phyloP scores from a whole-genome alignment of 257 asterid species.

The Solanum tarijense region DNA sequence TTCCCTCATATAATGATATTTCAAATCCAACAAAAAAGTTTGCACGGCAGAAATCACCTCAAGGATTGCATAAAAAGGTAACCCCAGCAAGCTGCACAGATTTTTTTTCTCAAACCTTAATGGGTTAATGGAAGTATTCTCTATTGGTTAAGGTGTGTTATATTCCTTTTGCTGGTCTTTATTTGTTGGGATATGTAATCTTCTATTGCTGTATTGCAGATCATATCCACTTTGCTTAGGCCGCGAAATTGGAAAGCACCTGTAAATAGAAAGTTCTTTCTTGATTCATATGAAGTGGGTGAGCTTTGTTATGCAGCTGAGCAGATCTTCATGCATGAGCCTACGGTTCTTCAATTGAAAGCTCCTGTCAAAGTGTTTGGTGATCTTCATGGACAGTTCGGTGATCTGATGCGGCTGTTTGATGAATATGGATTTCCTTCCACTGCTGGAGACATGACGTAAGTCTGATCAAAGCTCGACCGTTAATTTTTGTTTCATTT shows the following conservation, averaged over 20 bases:
- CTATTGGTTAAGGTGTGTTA: neutral
- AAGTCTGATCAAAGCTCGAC: constrained; percentile 22
- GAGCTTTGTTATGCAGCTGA: constrained; percentile 99
- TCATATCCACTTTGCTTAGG: constrained; percentile 82
- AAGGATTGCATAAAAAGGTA: constrained; percentile 98
- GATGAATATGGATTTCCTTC: constrained; percentile 99
- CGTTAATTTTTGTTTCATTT: neutral
- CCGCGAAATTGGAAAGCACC: constrained; percentile 99
- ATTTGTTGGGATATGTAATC: neutral
- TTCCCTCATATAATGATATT: constrained; percentile 62
- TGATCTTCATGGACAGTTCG: constrained; percentile 99
- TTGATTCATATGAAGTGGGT: constrained; percentile 94
- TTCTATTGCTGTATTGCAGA: constrained; percentile 31
- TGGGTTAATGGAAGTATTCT: neutral
- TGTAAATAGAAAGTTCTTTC: constrained; percentile 73
- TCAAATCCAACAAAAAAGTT: constrained; percentile 78
- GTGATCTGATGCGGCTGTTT: constrained; percentile 93
- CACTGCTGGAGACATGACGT: constrained; percentile 98
- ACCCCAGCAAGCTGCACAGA: constrained; percentile 5
- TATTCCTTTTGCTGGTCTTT: neutral
- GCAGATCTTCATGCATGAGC: constrained; percentile 97
- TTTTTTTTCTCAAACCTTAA: neutral
- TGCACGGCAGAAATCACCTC: constrained; percentile 81
- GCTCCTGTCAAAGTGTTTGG: constrained; percentile 98
- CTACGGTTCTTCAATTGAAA: constrained; percentile 92